These are phyloP conservation scores for Sabuloglossum arenarium DNA, from an alignment of 495 filamentous ascomycete species.

Conservation along the genomic window DNA sequence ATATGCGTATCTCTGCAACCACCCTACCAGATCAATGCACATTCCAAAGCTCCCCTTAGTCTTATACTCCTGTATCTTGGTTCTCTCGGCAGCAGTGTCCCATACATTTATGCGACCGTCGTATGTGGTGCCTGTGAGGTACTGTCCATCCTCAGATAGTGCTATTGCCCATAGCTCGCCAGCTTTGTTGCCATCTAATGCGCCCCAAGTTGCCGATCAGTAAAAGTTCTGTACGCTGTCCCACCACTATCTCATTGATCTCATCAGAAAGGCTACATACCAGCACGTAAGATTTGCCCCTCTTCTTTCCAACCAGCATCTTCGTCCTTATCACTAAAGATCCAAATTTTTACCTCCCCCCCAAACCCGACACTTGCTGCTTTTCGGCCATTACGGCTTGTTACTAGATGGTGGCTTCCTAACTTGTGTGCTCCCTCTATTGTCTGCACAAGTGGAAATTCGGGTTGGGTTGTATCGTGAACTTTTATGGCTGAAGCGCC, in stretches of 20 bases:
- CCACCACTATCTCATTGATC: conserved; percentile 7
- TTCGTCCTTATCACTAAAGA: conserved; percentile 10
- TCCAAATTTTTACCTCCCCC: conserved; percentile 71
- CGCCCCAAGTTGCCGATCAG: conserved; percentile 11
- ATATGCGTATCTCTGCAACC: conserved; percentile 6
- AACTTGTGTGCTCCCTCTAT: conserved; percentile 57
- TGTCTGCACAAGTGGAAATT: conserved; percentile 57
- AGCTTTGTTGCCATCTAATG: conserved; percentile 25
- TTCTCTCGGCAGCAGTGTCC: conserved; percentile 35
- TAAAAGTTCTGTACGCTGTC: conserved; percentile 3
- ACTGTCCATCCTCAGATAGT: conserved; percentile 60
- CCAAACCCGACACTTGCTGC: conserved; percentile 74
- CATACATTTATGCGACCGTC: conserved; percentile 79
- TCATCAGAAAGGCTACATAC: conserved; percentile 3
- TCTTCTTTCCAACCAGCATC: conserved; percentile 29
- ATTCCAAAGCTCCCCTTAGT: conserved; percentile 83
- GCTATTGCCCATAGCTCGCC: conserved; percentile 73
- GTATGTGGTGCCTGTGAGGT: conserved; percentile 60
- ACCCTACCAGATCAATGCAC: conserved; percentile 58
- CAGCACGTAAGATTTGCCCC: conserved; percentile 23
- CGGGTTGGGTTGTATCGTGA: conserved; percentile 43
- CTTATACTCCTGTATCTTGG: conserved; percentile 59
- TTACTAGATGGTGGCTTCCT: conserved; percentile 73
- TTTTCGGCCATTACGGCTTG: conserved; percentile 41
- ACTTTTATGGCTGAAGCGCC: conserved; percentile 63